Conservation (phyloP, 495 filamentous ascomycete species). For the Aspergillus cristatus region DNA sequence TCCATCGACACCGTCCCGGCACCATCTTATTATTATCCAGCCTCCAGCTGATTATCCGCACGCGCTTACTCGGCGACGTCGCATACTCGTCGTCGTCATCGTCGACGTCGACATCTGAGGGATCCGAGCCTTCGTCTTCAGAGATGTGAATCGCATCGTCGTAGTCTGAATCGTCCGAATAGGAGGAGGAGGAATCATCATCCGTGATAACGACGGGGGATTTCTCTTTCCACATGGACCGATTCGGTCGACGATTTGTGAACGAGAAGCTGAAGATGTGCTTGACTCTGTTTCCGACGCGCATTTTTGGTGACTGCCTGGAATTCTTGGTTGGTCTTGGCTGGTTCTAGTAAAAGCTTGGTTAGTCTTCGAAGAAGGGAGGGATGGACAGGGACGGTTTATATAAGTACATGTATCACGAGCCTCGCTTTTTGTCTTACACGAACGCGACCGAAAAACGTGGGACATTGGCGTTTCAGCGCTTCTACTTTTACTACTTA, state of each 20-base stretch:
- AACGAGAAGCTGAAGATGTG: conserved; percentile 13
- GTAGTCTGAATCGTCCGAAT: neutral
- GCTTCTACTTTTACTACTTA: neutral
- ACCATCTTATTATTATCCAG: conserved; percentile 9
- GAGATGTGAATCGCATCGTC: neutral
- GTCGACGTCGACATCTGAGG: neutral
- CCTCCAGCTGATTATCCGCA: conserved; percentile 27
- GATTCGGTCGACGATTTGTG: conserved; percentile 6
- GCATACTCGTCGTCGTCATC: neutral
- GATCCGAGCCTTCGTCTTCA: neutral
- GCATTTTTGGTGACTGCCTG: conserved; percentile 5
- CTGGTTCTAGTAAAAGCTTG: neutral
- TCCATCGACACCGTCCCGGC: conserved; percentile 27
- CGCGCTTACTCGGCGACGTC: conserved; percentile 5
- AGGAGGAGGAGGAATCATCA: neutral
- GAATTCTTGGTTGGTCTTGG: neutral
- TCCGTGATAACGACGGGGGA: neutral
- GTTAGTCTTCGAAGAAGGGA: too few relatives aligned
- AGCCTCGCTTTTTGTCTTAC: too few relatives aligned
- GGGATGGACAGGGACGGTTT: too few relatives aligned
- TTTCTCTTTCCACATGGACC: conserved; percentile 9
- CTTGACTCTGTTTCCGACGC: conserved; percentile 11
- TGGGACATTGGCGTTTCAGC: neutral
- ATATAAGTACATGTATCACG: neutral
- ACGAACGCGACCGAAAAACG: too few relatives aligned